These are phyloP conservation scores for Inga leiocalycina DNA, from an alignment of 306 rosid species.

Conservation along the genomic window DNA sequence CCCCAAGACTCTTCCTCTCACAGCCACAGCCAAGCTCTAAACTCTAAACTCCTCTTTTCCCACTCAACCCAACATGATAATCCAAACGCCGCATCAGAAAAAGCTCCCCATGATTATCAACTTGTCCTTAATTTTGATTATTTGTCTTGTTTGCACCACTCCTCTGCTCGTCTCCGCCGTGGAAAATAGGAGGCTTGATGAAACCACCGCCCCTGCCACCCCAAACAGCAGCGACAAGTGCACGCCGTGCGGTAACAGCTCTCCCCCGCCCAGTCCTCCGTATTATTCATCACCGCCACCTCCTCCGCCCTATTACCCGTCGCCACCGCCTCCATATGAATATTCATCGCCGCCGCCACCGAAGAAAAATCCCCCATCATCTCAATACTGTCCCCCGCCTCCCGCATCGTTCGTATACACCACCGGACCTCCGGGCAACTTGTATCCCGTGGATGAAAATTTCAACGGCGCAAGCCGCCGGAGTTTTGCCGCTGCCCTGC, in stretches of 20 bases:
- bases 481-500: slow-evolving; percentile 22
- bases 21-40: background rate
- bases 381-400: slow-evolving; percentile 43
- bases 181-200: slow-evolving; percentile 48
- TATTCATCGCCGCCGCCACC: slow-evolving; percentile 43
- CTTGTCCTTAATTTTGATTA: slow-evolving; percentile 31
- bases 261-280: slow-evolving; percentile 30
- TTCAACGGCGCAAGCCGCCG: slow-evolving; percentile 37
- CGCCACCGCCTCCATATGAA: slow-evolving; percentile 28
- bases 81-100: slow-evolving; percentile 28
- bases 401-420: slow-evolving; percentile 37
- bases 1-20: background rate
- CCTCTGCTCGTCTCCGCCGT: slow-evolving; percentile 7
- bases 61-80: slow-evolving; percentile 6
- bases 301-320: background rate
- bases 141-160: background rate
- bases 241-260: slow-evolving; percentile 29
- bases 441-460: slow-evolving; percentile 48
- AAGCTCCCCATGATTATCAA: slow-evolving; percentile 26
- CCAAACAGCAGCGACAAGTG: slow-evolving; percentile 37
- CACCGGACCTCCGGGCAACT: slow-evolving; percentile 53
- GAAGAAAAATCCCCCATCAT: slow-evolving; percentile 34
- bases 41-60: background rate
- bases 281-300: slow-evolving; percentile 42
- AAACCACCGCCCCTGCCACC: slow-evolving; percentile 4